Evolutionary conservation across 2,329 filamentous ascomycete species (phyloP).

Genomic region (Alternaria longipes): DNA sequence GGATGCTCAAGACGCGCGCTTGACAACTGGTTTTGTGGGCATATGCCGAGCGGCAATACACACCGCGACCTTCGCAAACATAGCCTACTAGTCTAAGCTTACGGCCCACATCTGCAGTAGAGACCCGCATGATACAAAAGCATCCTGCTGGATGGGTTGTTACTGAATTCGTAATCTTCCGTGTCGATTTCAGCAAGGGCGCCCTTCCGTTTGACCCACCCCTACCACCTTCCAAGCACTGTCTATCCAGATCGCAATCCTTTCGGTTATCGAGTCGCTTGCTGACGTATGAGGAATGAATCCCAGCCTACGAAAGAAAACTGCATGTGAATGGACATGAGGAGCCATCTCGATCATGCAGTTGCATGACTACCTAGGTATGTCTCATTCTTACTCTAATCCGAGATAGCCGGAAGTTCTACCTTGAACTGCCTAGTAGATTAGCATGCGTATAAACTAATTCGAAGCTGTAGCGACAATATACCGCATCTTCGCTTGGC

Average conservation of each 20-base stretch:
- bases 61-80: background rate
- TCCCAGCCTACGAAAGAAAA: background rate
- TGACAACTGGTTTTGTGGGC: background rate
- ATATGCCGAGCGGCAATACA: background rate
- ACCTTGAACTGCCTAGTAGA: background rate
- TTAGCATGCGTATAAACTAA: background rate
- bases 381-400: background rate
- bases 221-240: background rate
- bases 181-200: conserved; percentile 1
- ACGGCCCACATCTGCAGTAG: background rate
- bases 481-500: background rate
- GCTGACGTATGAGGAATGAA: background rate
- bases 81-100: background rate
- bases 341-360: background rate
- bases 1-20: background rate
- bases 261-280: background rate
- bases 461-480: background rate
- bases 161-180: background rate
- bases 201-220: background rate
- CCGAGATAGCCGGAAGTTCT: background rate
- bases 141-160: background rate
- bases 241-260: background rate
- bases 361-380: background rate
- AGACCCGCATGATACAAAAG: background rate
- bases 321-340: background rate